Base-by-base conservation (phyloP, 768 basidiomycete genomes). In the Boletus reticuloceps region DNA sequence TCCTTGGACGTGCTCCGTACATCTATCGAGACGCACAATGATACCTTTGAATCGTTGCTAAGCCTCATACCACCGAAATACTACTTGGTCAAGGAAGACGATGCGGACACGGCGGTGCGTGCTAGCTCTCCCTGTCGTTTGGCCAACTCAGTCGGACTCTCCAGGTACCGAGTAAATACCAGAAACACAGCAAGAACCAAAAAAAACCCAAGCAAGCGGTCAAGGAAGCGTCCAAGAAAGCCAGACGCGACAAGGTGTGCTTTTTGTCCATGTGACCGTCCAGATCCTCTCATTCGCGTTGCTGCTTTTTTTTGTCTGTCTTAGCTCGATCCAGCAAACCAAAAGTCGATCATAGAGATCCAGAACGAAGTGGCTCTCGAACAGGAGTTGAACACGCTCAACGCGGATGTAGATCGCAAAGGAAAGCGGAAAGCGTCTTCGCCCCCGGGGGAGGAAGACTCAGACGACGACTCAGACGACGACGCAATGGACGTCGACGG, bases 311-410 rank as follows among this genome's bases (percentile, higher is more conserved):
- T 16, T 36, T 36, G 7, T 16, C 13, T 12, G 4, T 11, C 29
- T 22, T 19, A 98, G 94, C 89, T 97, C 62, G 94, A 98, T 70
- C 96, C 96, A 1, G 87, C 85, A 7, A 94, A 96, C 73, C 80
- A 94, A 66, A 91, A 91, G 64, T 83, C 83, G 12, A 72, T 85
- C 43, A 9, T 91, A 27, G 91, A 97, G 55, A 77, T 92, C 32
- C 85, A 90, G 66, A 79, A 80, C 53, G 87, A 86, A 64, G 74
- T 74, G 6, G 68, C 66, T 5, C 45, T 58, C 57, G 51, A 65
- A 58, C 42, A 61, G n/a, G 58, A 74, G 72, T 54, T 58, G 31
- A 53, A 73, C 71, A 50, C 55, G 47, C n/a, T 41, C 19, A 29
- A 56, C 16, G 42, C 37, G 25, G 19, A 29, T 38, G 44, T 14